Percentiles rank a stretch among this genome's conserved stretches.
Conservation (phyloP, 495 filamentous ascomycete species). For the Xylaria intraflava region DNA sequence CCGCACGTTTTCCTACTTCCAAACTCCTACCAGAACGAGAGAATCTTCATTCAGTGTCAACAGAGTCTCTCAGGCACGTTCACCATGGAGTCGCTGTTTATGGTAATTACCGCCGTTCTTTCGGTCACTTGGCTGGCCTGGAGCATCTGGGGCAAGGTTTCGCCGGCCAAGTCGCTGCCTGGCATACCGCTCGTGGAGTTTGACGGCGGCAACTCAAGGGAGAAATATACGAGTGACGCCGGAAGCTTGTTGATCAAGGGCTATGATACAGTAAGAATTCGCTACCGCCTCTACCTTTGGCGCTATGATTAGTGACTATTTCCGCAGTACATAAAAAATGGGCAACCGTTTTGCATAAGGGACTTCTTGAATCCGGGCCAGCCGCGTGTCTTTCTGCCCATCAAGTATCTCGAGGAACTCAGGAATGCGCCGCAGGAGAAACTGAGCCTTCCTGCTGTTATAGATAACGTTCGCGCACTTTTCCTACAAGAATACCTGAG, state of each 20-base stretch:
- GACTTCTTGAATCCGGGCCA: slow-evolving; percentile 3
- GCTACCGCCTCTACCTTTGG: background rate
- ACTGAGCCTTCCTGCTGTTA: slow-evolving; percentile 2
- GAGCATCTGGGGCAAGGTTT: slow-evolving; percentile 5
- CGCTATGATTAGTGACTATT: background rate
- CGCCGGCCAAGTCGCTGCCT: slow-evolving; percentile 3
- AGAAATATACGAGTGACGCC: background rate
- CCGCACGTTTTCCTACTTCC: background rate
- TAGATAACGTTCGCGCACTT: background rate
- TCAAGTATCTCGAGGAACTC: slow-evolving; percentile 6
- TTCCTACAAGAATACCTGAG: background rate
- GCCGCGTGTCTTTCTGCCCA: slow-evolving; percentile 6
- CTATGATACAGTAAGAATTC: slow-evolving; percentile 2
- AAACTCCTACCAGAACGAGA: background rate
- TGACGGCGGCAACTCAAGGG: slow-evolving; percentile 5
- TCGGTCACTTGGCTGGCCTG: slow-evolving; percentile 1
- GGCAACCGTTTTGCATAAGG: slow-evolving; percentile 7
- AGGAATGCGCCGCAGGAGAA: slow-evolving; percentile 8
- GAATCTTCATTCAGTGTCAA: background rate
- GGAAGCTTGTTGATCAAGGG: slow-evolving; percentile 4
- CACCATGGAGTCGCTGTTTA: background rate
- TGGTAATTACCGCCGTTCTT: background rate
- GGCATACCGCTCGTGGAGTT: slow-evolving; percentile 8
- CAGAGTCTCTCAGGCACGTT: background rate
- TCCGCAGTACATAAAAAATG: slow-evolving; percentile 7